Evolutionary conservation across 306 rosid species (phyloP).

Genomic region (Glycyrrhiza uralensis): DNA sequence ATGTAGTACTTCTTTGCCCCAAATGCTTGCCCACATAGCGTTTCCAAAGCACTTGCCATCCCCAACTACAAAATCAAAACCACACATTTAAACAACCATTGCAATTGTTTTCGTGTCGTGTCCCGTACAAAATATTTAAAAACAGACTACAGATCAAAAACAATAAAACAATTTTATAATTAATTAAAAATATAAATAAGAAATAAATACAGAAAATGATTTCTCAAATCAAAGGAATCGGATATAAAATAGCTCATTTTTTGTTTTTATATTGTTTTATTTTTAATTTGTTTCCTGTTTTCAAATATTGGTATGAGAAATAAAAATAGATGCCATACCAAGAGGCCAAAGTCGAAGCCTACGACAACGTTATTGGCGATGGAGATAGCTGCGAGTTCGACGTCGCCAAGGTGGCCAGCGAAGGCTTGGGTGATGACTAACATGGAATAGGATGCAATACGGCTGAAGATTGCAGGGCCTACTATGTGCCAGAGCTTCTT

Average conservation of each 20-base stretch:
- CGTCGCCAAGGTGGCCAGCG: slow-evolving; percentile 76
- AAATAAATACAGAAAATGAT: no score
- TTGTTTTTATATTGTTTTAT: no score
- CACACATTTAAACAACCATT: no score
- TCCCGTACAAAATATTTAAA: no score
- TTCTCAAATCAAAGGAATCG: no score
- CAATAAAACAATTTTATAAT: not conserved
- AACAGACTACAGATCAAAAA: no score
- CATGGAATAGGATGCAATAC: slow-evolving; percentile 48
- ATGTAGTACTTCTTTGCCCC: slow-evolving; percentile 75
- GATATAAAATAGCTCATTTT: no score
- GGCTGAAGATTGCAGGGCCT: slow-evolving; percentile 70
- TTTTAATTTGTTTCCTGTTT: no score
- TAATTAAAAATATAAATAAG: not conserved
- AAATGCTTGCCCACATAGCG: slow-evolving; percentile 82
- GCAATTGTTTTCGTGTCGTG: no score
- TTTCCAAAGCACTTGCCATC: slow-evolving; percentile 86
- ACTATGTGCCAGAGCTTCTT: slow-evolving; percentile 77
- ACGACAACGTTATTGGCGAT: slow-evolving; percentile 56
- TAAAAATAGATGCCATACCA: no score
- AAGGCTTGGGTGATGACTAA: slow-evolving; percentile 71
- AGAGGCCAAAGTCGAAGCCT: slow-evolving; percentile 66
- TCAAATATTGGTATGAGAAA: no score
- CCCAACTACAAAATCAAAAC: slow-evolving; percentile 57
- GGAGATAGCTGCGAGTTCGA: slow-evolving; percentile 68